Evolutionary conservation across 495 filamentous ascomycete genomes (phyloP), one percentile per base, ranked within the genome.

Genomic region (Hypomontagnella submonticulosa): DNA sequence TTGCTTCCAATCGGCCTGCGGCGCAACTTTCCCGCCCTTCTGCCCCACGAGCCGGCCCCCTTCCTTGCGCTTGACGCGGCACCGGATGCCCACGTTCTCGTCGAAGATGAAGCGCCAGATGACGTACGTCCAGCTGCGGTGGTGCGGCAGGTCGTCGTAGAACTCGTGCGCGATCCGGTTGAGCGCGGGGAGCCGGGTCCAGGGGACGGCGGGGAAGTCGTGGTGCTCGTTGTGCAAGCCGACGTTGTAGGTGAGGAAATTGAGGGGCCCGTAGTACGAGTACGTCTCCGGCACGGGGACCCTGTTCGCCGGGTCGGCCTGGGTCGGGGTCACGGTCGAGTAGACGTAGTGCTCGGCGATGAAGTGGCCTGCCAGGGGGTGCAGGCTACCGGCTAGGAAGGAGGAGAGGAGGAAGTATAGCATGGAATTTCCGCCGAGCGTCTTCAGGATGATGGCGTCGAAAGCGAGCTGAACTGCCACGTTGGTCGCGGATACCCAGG

Each of bases 311-410:
- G 89, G 88, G 66, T 90, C 79, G 12, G 83, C 84, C 16, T 86
- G 86, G 19, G 81, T 79, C 0, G 81, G 73, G 9, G 84, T 77
- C 12, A 87, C 81, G 27, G 88, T 85, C 43, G 90, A 88, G 77
- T 98, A 97, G 63, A 99, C 92, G 83, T 99, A 99, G 84, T 99
- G 96, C 78, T 99, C 96, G 58, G 95, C 93, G 77, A 99, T 98
- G 83, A 99, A 99, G 77, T 99, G 96, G 11, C 91, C 96, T 0
- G 96, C 96, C 51, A 92, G 94, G 4, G 96, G 96, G 77, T 99
- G 96, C 41, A 99, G 83, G 18, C 87, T 91, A 27, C 96, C 96
- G 1, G 96, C 96, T 0, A 98, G 84, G 85, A 99, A 99, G 48
- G 90, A 93, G 62, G 88, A 92, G 42, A 92, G 75, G 4, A 98